These are phyloP conservation scores for Neofusicoccum cordaticola DNA, from an alignment of 2,329 filamentous ascomycete genomes.

Conservation along the genomic window DNA sequence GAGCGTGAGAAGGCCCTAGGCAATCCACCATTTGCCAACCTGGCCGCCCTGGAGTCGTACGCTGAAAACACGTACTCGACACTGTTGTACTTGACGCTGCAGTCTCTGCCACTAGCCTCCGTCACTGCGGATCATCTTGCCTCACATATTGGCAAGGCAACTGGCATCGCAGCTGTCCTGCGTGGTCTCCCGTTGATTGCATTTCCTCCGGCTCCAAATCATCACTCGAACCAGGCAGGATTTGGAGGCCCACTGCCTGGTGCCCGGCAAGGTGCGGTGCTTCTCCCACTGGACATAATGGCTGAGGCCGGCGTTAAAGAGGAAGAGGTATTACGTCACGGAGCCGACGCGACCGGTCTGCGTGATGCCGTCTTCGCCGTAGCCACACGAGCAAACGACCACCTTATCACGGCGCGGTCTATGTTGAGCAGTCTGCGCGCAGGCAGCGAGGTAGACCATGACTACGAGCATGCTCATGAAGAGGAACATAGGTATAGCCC, in stretches of 20 bases:
- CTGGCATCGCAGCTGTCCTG: slow-evolving; percentile 82
- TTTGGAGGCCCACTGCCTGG: slow-evolving; percentile 35
- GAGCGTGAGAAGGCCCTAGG: slow-evolving; percentile 79
- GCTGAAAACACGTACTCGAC: slow-evolving; percentile 95
- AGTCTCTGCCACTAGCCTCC: slow-evolving; percentile 73
- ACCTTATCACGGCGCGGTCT: slow-evolving; percentile 87
- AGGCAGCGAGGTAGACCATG: slow-evolving; percentile 74
- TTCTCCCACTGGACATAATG: slow-evolving; percentile 88
- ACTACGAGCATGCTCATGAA: slow-evolving; percentile 83
- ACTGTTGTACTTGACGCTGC: slow-evolving; percentile 82
- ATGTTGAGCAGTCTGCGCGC: slow-evolving; percentile 80
- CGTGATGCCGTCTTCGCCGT: slow-evolving; percentile 89
- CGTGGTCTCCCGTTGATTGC: slow-evolving; percentile 86
- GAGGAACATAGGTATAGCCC: slow-evolving; percentile 58
- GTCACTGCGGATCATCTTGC: slow-evolving; percentile 89
- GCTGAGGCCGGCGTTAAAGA: slow-evolving; percentile 75
- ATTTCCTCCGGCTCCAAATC: slow-evolving; percentile 63
- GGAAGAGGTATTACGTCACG: slow-evolving; percentile 82
- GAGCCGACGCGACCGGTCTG: slow-evolving; percentile 73
- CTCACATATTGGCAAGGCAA: slow-evolving; percentile 91
- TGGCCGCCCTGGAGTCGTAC: slow-evolving; percentile 78
- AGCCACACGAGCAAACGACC: slow-evolving; percentile 90
- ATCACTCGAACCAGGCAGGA: slow-evolving; percentile 35
- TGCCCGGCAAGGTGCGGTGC: slow-evolving; percentile 62
- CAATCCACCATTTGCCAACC: slow-evolving; percentile 73